These are phyloP conservation scores for Xylaria sp. DNA, from an alignment of 2,329 filamentous ascomycete genomes.

Conservation along the genomic window DNA sequence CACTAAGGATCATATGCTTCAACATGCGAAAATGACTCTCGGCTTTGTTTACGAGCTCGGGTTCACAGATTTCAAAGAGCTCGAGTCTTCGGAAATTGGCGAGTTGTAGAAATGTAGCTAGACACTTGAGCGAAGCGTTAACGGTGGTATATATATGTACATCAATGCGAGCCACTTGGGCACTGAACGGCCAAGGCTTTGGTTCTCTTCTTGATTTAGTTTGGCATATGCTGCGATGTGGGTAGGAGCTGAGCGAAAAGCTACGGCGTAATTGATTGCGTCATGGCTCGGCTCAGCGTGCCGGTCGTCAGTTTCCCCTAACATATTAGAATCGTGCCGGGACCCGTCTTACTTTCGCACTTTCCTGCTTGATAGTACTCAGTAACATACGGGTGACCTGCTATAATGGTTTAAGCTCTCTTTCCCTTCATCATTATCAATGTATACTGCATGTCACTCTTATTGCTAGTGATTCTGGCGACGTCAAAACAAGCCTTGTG, in stretches of 20 bases:
- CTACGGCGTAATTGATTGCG: conserved; percentile 18
- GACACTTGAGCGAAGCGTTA: conserved; percentile 5
- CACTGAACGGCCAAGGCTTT: not conserved
- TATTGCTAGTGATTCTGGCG: conserved; percentile 14
- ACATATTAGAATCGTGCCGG: not conserved
- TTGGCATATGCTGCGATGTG: not conserved
- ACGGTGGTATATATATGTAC: conserved; percentile 2
- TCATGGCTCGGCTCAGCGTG: conserved; percentile 28
- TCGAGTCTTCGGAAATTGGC: conserved; percentile 49
- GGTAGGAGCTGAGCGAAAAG: not conserved
- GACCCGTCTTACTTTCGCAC: not conserved
- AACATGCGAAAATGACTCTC: conserved; percentile 87
- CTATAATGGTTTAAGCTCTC: not conserved
- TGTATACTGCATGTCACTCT: conserved; percentile 9
- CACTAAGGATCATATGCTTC: conserved; percentile 79
- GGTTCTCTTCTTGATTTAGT: not conserved
- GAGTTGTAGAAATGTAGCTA: conserved; percentile 51
- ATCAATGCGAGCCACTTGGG: not conserved
- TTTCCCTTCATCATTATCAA: not conserved
- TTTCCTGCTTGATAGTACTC: not conserved
- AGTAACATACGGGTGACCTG: not conserved
- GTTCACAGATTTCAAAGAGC: conserved; percentile 73
- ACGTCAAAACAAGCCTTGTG: conserved; percentile 26
- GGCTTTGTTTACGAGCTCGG: conserved; percentile 87
- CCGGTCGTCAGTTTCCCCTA: not conserved